These are phyloP conservation scores for Cyanodermella asteris DNA, from an alignment of 2,329 filamentous ascomycete species.

Conservation along the genomic window DNA sequence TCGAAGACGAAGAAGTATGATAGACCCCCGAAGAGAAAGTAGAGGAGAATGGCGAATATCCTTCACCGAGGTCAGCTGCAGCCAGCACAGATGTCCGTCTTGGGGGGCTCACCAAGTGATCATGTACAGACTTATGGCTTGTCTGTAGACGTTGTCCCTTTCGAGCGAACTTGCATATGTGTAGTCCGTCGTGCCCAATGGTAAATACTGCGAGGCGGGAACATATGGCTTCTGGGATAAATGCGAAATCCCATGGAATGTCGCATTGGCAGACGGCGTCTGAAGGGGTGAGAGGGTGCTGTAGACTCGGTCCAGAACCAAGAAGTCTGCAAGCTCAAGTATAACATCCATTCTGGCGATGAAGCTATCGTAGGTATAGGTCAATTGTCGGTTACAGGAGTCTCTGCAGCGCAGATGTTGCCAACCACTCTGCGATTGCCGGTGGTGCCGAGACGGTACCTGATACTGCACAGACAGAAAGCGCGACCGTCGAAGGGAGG, in stretches of 20 bases:
- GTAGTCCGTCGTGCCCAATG: slow-evolving; percentile 46
- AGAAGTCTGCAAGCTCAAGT: slow-evolving; percentile 66
- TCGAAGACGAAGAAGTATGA: slow-evolving; percentile 85
- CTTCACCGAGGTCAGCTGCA: slow-evolving; percentile 22
- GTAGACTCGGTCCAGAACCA: slow-evolving; percentile 60
- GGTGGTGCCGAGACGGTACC: too few relatives aligned
- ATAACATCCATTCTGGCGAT: slow-evolving; percentile 79
- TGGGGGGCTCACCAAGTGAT: slow-evolving; percentile 53
- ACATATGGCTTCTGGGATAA: slow-evolving; percentile 27
- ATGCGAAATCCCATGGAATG: slow-evolving; percentile 33
- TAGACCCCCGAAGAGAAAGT: slow-evolving; percentile 63
- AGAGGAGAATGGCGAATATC: slow-evolving; percentile 65
- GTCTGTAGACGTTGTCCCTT: slow-evolving; percentile 57
- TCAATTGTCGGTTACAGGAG: too few relatives aligned
- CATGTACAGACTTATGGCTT: slow-evolving; percentile 53
- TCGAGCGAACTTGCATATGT: slow-evolving; percentile 61
- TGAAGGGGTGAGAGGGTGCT: slow-evolving; percentile 52
- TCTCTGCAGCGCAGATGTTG: too few relatives aligned
- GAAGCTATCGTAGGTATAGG: too few relatives aligned
- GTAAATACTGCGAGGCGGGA: slow-evolving; percentile 47
- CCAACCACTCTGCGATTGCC: too few relatives aligned
- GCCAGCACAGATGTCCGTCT: background rate
- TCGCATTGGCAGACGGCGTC: slow-evolving; percentile 23
- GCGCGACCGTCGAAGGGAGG: too few relatives aligned
- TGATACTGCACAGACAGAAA: too few relatives aligned